A percentile compares a stretch with the other conserved stretches of the same genome.
These are phyloP conservation scores for Kluyveromyces nonfermentans DNA, from an alignment of 805 yeast species.

Conservation along the genomic window DNA sequence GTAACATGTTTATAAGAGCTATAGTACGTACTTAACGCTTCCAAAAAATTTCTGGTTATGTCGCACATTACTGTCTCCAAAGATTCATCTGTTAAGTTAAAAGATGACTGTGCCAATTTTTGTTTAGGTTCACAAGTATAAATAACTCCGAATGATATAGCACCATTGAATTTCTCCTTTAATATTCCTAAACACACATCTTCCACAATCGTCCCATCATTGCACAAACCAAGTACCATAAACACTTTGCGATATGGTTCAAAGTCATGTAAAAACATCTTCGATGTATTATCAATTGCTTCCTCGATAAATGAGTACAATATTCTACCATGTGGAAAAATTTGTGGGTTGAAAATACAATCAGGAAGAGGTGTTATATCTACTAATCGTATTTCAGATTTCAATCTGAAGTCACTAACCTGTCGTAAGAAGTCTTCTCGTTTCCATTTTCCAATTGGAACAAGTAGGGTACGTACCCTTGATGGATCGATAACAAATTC, in stretches of 20 bases:
- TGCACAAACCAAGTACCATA: conserved; percentile 43
- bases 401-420: conserved; percentile 35
- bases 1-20: conserved; percentile 72
- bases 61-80: conserved; percentile 66
- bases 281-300: conserved; percentile 32
- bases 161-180: conserved; percentile 21
- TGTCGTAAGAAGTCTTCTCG: conserved; percentile 32
- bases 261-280: conserved; percentile 68
- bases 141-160: conserved; percentile 24
- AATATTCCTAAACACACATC: conserved; percentile 32
- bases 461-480: conserved; percentile 52
- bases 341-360: conserved; percentile 67
- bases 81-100: conserved; percentile 14
- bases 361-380: conserved; percentile 64
- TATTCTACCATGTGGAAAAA: conserved; percentile 70
- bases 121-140: conserved; percentile 8
- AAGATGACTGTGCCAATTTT: not conserved
- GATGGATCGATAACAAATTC: conserved; percentile 47
- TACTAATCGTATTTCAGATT: conserved; percentile 57
- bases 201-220: conserved; percentile 13
- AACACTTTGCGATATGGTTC: conserved; percentile 82
- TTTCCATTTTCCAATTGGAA: conserved; percentile 51
- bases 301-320: conserved; percentile 45
- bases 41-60: conserved; percentile 53
- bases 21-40: conserved; percentile 56